Evolutionary conservation across 257 asterid genomes (phyloP), one percentile per base, ranked within the genome.

Genomic region (Solanum rostratum): DNA sequence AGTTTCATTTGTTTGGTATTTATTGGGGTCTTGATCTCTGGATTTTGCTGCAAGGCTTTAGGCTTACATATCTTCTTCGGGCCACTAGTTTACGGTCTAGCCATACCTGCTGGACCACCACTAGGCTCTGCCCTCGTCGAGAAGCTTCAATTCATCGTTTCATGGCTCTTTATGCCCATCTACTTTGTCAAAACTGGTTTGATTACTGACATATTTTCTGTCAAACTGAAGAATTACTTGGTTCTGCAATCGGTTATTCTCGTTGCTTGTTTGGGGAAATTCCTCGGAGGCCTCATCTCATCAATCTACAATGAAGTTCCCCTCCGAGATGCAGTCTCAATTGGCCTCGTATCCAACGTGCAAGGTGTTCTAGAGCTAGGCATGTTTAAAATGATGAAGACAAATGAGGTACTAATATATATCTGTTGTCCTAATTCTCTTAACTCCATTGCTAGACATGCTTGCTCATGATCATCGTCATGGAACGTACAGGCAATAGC

Each of bases 101-200:
- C 86, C 14, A 84, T 89, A 68, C 92, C 92, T 2, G 89, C 88
- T 2, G 93, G 93, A 60, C 92, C 93, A n/a, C 93, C 92, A 3
- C 43, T 91, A 49, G 93, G 93, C 43, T 88, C 92, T 33, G 89
- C 92, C 10, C 29, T 91, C 12, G 83, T 89, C 53, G 90, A 91
- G 86, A 91, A 89, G 88, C 87, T 89, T 19, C 84, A 89, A 3
- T 57, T 86, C 46, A 50, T 91, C 39, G 84, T 79, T 3, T 73
- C 88, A 43, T 86, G 89, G 92, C 53, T 89, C 53, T 85, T 89
- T 20, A 89, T 89, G 93, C 92, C 92, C 33, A 86, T 88, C 69
- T 88, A 86, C 82, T 90, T 87, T 11, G 91, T 86, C 63, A 89
- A 90, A 69, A 89, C 63, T 24, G 93, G 93, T 20, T 70, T 87